phyloP scores from a whole-genome alignment of 257 asterid species.

The Datura wrightii region DNA sequence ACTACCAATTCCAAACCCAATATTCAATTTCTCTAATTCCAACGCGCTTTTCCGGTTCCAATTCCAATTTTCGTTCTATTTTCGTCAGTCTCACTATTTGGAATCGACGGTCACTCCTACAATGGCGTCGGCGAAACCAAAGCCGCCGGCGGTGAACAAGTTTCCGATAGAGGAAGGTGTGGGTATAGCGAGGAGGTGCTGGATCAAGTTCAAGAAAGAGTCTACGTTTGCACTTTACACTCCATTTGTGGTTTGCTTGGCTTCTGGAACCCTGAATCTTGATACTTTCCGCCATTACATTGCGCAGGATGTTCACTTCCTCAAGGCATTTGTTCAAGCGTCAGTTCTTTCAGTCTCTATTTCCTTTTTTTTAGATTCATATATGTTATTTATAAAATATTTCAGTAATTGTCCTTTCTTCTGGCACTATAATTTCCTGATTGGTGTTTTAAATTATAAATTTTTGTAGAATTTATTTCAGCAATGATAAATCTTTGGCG shows the following conservation, averaged over 20 bases:
- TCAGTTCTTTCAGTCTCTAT: conserved; percentile 44
- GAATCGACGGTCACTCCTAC: not conserved
- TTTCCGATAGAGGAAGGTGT: conserved; percentile 42
- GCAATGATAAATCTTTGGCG: not conserved
- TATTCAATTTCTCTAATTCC: not conserved
- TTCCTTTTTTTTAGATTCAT: not conserved
- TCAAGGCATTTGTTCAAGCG: conserved; percentile 80
- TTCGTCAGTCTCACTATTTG: not conserved
- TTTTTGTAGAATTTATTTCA: not conserved
- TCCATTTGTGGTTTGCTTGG: conserved; percentile 81
- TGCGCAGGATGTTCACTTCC: conserved; percentile 81
- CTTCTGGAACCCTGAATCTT: conserved; percentile 77
- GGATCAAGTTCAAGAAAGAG: conserved; percentile 68
- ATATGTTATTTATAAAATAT: not conserved
- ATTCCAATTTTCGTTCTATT: not conserved
- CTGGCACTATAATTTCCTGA: not conserved
- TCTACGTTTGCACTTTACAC: conserved; percentile 67
- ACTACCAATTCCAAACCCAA: conserved; percentile 10
- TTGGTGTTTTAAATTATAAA: not conserved
- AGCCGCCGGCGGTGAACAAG: not conserved
- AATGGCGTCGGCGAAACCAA: not conserved
- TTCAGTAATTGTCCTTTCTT: not conserved
- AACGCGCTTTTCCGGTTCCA: not conserved
- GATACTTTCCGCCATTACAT: conserved; percentile 74
- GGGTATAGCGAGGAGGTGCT: conserved; percentile 67